Conservation (phyloP, 768 basidiomycete genomes). For the Coprinellus micaceus region DNA sequence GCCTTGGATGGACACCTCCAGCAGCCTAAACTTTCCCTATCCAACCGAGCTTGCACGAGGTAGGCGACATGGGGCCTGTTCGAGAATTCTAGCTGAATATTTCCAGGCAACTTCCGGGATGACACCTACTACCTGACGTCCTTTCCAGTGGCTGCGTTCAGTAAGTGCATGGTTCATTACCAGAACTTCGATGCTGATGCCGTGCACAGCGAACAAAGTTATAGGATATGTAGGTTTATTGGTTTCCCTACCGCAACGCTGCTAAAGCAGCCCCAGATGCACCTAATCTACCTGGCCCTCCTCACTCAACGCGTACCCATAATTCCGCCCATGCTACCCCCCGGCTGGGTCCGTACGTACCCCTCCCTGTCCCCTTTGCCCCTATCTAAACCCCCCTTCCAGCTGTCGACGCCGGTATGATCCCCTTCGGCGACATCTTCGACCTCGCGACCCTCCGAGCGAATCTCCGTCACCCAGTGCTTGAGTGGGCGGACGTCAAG, state of each 20-base stretch:
- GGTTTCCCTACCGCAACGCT: neutral
- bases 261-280: neutral
- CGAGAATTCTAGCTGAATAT: neutral
- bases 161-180: neutral
- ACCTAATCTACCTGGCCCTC: neutral
- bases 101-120: neutral
- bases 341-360: constrained; percentile 2
- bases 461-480: neutral
- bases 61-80: neutral
- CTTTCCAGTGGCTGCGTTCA: neutral
- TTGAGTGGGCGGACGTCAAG: constrained; percentile 1
- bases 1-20: neutral
- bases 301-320: neutral
- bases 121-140: neutral
- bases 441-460: neutral
- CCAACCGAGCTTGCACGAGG: neutral
- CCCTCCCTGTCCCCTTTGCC: neutral
- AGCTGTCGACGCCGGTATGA: constrained; percentile 1
- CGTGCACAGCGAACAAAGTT: neutral
- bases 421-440: neutral
- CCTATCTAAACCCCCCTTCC: neutral
- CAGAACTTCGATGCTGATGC: neutral
- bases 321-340: neutral
- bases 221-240: neutral
- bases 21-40: neutral